Evolutionary conservation across 169 alveolate species (phyloP).

Genomic region (Toxoplasma gondii): DNA sequence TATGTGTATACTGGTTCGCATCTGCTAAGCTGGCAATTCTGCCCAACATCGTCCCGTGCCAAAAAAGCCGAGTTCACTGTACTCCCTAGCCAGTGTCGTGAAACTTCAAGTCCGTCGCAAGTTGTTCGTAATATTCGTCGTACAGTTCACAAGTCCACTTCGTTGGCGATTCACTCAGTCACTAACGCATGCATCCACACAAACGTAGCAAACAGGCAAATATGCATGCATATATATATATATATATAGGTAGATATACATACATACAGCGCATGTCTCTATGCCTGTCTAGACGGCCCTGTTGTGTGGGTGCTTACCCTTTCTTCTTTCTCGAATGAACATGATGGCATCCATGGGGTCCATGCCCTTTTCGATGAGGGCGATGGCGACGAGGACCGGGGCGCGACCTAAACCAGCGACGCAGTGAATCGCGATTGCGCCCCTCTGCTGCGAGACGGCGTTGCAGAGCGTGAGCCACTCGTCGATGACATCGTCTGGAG

Average conservation of each 20-base stretch:
- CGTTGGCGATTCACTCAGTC: too few relatives aligned
- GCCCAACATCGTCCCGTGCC: too few relatives aligned
- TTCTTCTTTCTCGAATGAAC: slow-evolving; percentile 87
- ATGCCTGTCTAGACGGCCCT: not conserved
- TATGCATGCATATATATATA: not conserved
- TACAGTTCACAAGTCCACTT: too few relatives aligned
- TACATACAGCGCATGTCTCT: not conserved
- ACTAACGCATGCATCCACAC: too few relatives aligned
- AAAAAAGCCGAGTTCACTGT: too few relatives aligned
- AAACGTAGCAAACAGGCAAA: too few relatives aligned
- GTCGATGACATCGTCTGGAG: slow-evolving; percentile 84
- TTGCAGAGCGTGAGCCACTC: slow-evolving; percentile 80
- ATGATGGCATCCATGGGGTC: slow-evolving; percentile 89
- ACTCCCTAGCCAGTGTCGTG: too few relatives aligned
- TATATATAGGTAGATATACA: not conserved
- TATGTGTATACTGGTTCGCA: too few relatives aligned
- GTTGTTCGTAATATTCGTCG: too few relatives aligned
- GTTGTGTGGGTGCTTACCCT: slow-evolving; percentile 66
- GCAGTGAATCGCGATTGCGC: slow-evolving; percentile 93
- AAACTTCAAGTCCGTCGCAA: too few relatives aligned
- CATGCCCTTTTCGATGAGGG: slow-evolving; percentile 90
- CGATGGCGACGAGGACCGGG: slow-evolving; percentile 91
- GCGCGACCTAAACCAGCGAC: slow-evolving; percentile 94
- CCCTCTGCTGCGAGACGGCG: slow-evolving; percentile 50
- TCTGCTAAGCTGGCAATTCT: too few relatives aligned